Evolutionary conservation across 768 basidiomycete species (phyloP).

Genomic region (Suillus bovinus): DNA sequence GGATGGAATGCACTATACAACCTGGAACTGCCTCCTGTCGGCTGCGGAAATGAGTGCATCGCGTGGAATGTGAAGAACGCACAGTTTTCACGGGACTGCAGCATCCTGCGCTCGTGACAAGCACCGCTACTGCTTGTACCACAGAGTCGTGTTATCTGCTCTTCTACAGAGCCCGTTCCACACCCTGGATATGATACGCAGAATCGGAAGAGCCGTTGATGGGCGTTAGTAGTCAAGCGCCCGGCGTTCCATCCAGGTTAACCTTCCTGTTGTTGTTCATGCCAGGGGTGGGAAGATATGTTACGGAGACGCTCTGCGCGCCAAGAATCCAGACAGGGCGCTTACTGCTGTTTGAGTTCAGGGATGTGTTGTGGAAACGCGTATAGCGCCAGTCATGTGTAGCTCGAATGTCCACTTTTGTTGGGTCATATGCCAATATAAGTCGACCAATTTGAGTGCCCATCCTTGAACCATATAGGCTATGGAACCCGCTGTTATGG

Average conservation of each 20-base stretch:
- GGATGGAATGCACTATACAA: conserved; percentile 52
- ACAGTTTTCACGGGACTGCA: conserved; percentile 42
- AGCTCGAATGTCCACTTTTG: conserved; percentile 47
- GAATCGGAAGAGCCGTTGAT: conserved; percentile 50
- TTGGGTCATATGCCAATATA: conserved; percentile 39
- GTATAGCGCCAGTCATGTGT: no score
- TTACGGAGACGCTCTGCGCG: conserved; percentile 61
- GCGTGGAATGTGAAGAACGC: conserved; percentile 18
- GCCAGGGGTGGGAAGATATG: conserved; percentile 49
- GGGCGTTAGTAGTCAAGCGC: not conserved
- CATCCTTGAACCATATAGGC: conserved; percentile 50
- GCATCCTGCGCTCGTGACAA: conserved; percentile 58
- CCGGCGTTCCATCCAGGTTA: conserved; percentile 3
- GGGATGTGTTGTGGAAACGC: no score
- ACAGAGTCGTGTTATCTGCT: conserved; percentile 48
- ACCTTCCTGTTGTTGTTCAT: conserved; percentile 55
- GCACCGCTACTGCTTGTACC: conserved; percentile 49
- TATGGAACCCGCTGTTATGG: conserved; percentile 43
- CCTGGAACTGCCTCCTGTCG: conserved; percentile 30
- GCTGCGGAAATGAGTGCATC: conserved; percentile 4
- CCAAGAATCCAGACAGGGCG: no score
- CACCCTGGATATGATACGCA: conserved; percentile 54
- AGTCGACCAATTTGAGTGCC: conserved; percentile 40
- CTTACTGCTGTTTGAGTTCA: no score
- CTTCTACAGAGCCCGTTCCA: conserved; percentile 33